These are phyloP conservation scores for Chamaecrista fasciculata DNA, from an alignment of 306 rosid species.

Conservation along the genomic window DNA sequence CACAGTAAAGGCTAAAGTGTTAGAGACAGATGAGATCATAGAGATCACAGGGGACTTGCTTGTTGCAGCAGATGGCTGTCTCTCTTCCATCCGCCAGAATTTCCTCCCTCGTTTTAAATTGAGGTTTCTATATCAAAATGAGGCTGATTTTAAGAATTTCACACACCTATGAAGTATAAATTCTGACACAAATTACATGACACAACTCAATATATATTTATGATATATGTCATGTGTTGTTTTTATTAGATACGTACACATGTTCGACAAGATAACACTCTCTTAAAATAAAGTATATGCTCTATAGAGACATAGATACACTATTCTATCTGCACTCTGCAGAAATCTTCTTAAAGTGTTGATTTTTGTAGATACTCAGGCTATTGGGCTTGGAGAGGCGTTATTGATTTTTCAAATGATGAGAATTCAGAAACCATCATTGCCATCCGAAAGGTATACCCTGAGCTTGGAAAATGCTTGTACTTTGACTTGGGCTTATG, in stretches of 20 bases:
- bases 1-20: constrained; percentile 43
- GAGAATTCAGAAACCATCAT: constrained; percentile 61
- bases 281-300: too few species aligned
- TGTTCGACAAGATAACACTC: too few species aligned
- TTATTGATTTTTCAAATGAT: constrained; percentile 61
- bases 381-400: constrained; percentile 91
- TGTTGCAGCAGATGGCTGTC: constrained; percentile 88
- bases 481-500: constrained; percentile 69
- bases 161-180: too few species aligned
- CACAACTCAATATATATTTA: too few species aligned
- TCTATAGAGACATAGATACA: too few species aligned
- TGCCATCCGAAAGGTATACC: constrained; percentile 55
- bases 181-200: too few species aligned
- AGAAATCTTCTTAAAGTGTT: background rate
- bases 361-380: constrained; percentile 66
- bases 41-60: constrained; percentile 66
- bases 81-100: constrained; percentile 61
- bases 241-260: too few species aligned
- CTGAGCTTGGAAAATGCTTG: constrained; percentile 81
- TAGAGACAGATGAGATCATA: constrained; percentile 46
- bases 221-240: too few species aligned
- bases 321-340: background rate
- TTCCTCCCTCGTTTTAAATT: constrained; percentile 62
- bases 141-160: background rate
- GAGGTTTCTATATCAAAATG: constrained; percentile 41